phyloP scores from a whole-genome alignment of 2,329 filamentous ascomycete genomes.

The Aspergillus sp. region DNA sequence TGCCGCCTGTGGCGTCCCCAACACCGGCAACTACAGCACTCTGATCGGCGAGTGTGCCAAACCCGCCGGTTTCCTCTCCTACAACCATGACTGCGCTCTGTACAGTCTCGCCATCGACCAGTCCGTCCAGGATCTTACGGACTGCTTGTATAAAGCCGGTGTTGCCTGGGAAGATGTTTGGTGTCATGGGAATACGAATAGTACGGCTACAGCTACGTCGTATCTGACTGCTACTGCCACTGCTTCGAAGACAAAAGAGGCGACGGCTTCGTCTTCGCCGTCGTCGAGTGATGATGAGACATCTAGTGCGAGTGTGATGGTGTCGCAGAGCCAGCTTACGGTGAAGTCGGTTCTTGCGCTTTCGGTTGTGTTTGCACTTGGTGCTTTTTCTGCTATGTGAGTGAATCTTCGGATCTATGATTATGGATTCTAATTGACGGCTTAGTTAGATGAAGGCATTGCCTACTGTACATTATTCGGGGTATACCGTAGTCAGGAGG shows the following conservation, averaged over 20 bases:
- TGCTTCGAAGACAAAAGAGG: neutral
- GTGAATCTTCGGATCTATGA: neutral
- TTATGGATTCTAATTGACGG: neutral
- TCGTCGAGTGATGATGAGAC: neutral
- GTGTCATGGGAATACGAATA: conserved; percentile 16
- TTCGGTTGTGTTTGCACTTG: neutral
- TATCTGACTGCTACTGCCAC: conserved; percentile 9
- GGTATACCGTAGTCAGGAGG: neutral
- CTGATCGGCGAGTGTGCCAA: conserved; percentile 15
- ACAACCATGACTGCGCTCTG: conserved; percentile 19
- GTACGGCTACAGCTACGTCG: conserved; percentile 14
- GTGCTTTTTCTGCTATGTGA: neutral
- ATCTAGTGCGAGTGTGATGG: neutral
- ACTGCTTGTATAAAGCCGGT: conserved; percentile 18
- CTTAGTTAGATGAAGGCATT: neutral
- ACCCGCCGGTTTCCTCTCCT: conserved; percentile 11
- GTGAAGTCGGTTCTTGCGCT: neutral
- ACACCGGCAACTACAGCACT: conserved; percentile 11
- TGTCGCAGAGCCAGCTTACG: neutral
- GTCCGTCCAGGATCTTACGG: conserved; percentile 18
- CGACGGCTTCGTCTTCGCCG: conserved; percentile 1
- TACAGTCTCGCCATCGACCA: conserved; percentile 16
- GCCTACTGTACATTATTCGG: neutral
- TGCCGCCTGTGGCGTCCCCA: conserved; percentile 20
- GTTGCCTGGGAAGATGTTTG: conserved; percentile 21